Percentiles rank a stretch among this genome's conserved stretches.
phyloP scores from a whole-genome alignment of 2,329 filamentous ascomycete genomes.

The Cladosporium sphaerospermum region DNA sequence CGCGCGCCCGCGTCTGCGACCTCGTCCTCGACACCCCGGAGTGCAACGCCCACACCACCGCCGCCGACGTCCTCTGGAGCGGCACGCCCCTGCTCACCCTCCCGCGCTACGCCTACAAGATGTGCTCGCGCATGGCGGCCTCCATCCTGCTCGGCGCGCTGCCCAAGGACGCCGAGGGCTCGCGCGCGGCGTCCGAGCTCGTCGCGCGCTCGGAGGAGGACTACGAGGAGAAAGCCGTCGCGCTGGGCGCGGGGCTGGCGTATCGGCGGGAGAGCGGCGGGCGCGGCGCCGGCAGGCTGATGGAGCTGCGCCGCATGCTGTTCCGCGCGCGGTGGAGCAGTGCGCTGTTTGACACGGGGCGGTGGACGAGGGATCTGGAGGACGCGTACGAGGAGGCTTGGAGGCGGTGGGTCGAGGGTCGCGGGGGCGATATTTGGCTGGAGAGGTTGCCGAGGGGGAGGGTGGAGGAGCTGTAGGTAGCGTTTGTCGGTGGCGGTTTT shows the following conservation, averaged over 20 bases:
- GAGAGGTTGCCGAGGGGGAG: constrained; percentile 19
- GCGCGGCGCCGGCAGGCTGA: constrained; percentile 56
- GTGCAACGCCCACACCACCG: constrained; percentile 96
- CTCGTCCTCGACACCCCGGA: constrained; percentile 95
- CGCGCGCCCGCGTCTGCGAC: constrained; percentile 84
- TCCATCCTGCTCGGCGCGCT: constrained; percentile 88
- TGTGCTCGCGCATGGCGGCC: constrained; percentile 97
- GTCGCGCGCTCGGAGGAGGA: constrained; percentile 72
- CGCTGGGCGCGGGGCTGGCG: constrained; percentile 56
- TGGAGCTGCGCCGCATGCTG: constrained; percentile 71
- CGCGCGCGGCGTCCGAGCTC: constrained; percentile 63
- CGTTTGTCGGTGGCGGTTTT: not conserved
- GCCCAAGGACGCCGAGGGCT: constrained; percentile 63
- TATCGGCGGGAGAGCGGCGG: constrained; percentile 43
- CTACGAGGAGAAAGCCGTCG: constrained; percentile 73
- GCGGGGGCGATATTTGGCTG: constrained; percentile 91
- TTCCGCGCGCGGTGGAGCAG: constrained; percentile 81
- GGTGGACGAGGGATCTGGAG: constrained; percentile 90
- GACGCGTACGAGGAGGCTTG: constrained; percentile 83
- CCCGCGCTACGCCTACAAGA: constrained; percentile 91
- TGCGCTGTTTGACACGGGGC: constrained; percentile 79
- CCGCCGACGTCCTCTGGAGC: constrained; percentile 92
- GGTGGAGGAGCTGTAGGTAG: not conserved
- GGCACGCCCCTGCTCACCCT: constrained; percentile 87
- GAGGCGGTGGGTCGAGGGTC: constrained; percentile 76